Evolutionary conservation across 768 basidiomycete species (phyloP).

Genomic region (Paxillus involutus): DNA sequence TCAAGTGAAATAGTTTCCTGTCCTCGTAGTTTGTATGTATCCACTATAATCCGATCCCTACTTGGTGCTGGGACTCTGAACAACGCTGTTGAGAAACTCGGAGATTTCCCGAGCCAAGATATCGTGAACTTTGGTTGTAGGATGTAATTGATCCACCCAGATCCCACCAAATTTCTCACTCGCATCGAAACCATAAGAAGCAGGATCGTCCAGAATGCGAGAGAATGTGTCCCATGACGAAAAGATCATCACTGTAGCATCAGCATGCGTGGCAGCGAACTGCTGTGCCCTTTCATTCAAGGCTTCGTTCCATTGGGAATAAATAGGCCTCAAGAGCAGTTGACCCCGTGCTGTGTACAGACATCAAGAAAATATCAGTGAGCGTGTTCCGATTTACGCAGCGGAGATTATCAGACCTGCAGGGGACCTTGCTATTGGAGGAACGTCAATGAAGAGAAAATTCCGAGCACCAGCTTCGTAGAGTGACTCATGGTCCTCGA

Average conservation of each 20-base stretch:
- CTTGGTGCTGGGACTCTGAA: neutral
- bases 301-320: slow-evolving; percentile 44
- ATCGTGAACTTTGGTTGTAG: slow-evolving; percentile 3
- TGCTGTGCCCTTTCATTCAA: slow-evolving; percentile 31
- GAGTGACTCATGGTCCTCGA: slow-evolving; percentile 45
- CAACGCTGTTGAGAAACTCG: neutral
- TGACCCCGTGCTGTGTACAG: neutral
- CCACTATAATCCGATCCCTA: too few relatives aligned
- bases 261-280: slow-evolving; percentile 42
- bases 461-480: slow-evolving; percentile 50
- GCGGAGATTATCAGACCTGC: neutral
- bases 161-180: slow-evolving; percentile 1
- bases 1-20: too few relatives aligned
- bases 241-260: slow-evolving; percentile 48
- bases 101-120: neutral
- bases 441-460: slow-evolving; percentile 62
- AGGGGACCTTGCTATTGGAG: slow-evolving; percentile 45
- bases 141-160: slow-evolving; percentile 15
- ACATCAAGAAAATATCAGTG: neutral
- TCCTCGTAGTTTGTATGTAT: too few relatives aligned
- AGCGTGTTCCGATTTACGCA: neutral
- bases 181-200: slow-evolving; percentile 1
- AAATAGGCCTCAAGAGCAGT: neutral
- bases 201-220: slow-evolving; percentile 46
- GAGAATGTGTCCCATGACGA: slow-evolving; percentile 49